phyloP scores from a whole-genome alignment of 176 grass and related monocot species.

The Stipa capillata region DNA sequence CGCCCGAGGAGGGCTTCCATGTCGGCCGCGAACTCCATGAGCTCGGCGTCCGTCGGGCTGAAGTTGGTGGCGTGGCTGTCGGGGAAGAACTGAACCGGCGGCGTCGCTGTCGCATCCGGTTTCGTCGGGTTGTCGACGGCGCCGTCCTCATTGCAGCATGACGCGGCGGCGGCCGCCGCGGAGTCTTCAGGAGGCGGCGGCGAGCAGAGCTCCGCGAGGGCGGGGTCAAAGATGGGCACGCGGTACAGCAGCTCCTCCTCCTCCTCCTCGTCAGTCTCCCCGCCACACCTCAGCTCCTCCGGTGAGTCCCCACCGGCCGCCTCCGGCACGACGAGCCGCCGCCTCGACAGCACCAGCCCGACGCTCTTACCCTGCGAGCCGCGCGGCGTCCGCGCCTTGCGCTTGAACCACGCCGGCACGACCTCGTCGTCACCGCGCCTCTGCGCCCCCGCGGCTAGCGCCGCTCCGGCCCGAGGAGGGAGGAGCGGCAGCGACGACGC shows the following conservation, averaged over 20 bases:
- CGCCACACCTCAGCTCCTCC: constrained; percentile 21
- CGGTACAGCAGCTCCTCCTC: constrained; percentile 67
- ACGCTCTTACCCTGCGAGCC: constrained; percentile 7
- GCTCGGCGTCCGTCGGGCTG: constrained; percentile 60
- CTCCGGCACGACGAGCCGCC: constrained; percentile 47
- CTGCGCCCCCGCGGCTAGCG: too few species aligned
- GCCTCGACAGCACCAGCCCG: constrained; percentile 10
- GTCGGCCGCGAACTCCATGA: constrained; percentile 81
- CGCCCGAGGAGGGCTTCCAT: constrained; percentile 78
- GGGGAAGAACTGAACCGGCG: not conserved
- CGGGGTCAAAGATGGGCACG: constrained; percentile 64
- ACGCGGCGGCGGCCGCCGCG: not conserved
- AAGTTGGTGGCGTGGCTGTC: constrained; percentile 24
- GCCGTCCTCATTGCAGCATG: constrained; percentile 11
- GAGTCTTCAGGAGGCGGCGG: constrained; percentile 38
- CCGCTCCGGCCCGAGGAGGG: too few species aligned
- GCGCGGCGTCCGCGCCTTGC: constrained; percentile 80
- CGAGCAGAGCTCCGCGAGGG: constrained; percentile 65
- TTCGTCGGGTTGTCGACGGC: constrained; percentile 18
- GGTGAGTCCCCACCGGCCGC: constrained; percentile 12
- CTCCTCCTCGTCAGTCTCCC: constrained; percentile 45
- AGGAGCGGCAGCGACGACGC: not conserved
- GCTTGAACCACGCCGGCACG: constrained; percentile 64
- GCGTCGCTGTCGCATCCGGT: not conserved
- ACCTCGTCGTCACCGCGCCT: constrained; percentile 31